phyloP scores from a whole-genome alignment of 2,329 filamentous ascomycete species.

The Lachnellula hyalina region DNA sequence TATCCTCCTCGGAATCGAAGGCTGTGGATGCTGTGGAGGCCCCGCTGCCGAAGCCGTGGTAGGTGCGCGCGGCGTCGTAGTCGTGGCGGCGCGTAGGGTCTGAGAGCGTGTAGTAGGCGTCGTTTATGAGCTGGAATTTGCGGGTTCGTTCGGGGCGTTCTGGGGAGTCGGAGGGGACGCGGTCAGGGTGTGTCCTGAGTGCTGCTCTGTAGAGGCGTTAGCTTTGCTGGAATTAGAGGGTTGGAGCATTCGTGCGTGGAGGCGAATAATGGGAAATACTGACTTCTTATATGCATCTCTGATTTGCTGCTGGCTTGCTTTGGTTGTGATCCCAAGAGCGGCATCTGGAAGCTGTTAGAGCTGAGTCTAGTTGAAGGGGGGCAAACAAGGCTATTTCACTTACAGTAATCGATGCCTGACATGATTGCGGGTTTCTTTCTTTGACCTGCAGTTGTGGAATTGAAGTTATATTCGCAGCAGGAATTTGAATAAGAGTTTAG shows the following conservation, averaged over 20 bases:
- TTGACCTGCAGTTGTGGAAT: not conserved
- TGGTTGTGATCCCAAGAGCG: slow-evolving; percentile 66
- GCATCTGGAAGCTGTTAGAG: slow-evolving; percentile 48
- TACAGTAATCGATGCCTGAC: slow-evolving; percentile 36
- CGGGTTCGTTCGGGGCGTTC: slow-evolving; percentile 78
- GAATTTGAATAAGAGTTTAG: not conserved
- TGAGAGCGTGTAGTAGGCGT: slow-evolving; percentile 88
- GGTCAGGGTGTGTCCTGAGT: slow-evolving; percentile 88
- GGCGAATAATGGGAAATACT: not conserved
- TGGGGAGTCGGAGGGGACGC: slow-evolving; percentile 76
- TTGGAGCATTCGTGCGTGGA: not conserved
- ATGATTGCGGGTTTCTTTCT: slow-evolving; percentile 3
- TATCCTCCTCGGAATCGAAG: slow-evolving; percentile 42
- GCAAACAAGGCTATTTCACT: slow-evolving; percentile 15
- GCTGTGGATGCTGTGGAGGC: slow-evolving; percentile 36
- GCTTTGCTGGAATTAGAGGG: not conserved
- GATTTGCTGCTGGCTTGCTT: slow-evolving; percentile 75
- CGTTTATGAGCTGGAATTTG: slow-evolving; percentile 86
- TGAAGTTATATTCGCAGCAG: too few relatives aligned
- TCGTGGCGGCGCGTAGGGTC: slow-evolving; percentile 71
- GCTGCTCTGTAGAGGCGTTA: slow-evolving; percentile 56
- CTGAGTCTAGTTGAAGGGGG: not conserved
- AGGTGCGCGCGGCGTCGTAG: slow-evolving; percentile 70
- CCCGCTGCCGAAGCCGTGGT: slow-evolving; percentile 44
- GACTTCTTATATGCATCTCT: slow-evolving; percentile 92